A percentile compares a stretch with the other conserved stretches of the same genome.
Conservation (phyloP, 2,329 filamentous ascomycete genomes). For the Magnaporthiopsis poae region DNA sequence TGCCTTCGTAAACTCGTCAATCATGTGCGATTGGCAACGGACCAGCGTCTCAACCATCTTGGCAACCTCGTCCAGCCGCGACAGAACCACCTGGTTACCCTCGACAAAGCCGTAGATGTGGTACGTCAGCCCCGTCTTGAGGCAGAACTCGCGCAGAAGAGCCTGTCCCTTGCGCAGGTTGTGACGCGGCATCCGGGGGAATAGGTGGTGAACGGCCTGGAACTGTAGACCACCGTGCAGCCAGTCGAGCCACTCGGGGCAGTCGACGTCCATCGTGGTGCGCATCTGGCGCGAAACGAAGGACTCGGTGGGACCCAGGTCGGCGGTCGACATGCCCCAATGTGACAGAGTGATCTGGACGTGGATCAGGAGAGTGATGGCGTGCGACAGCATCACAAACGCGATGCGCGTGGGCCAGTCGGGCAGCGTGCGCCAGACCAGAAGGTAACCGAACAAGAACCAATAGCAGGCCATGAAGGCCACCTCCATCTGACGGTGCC, state of each 20-base stretch:
- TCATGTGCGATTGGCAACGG: conserved; percentile 45
- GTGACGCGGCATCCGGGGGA: conserved; percentile 58
- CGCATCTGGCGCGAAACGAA: conserved; percentile 61
- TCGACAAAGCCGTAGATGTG: conserved; percentile 51
- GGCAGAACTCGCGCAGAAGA: conserved; percentile 52
- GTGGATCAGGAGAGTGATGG: conserved; percentile 58
- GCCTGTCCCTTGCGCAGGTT: conserved; percentile 53
- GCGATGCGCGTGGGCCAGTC: conserved; percentile 45
- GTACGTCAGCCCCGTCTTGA: conserved; percentile 55
- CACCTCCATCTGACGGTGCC: conserved; percentile 59
- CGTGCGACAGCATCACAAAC: conserved; percentile 56
- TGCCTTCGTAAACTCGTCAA: conserved; percentile 16
- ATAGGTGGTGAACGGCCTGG: conserved; percentile 62
- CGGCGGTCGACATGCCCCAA: conserved; percentile 60
- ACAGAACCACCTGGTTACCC: conserved; percentile 45
- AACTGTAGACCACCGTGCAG: conserved; percentile 65
- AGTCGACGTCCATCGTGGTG: conserved; percentile 66
- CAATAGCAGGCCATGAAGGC: conserved; percentile 54
- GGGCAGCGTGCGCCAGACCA: conserved; percentile 51
- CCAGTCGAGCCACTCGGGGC: conserved; percentile 61
- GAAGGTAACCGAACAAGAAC: conserved; percentile 58
- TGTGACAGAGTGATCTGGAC: conserved; percentile 64
- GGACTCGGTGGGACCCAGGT: conserved; percentile 54
- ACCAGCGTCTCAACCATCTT: conserved; percentile 51
- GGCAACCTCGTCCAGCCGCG: conserved; percentile 45